Evolutionary conservation across 352 stramenopile species (phyloP).

Genomic region (Poterioochromonas sp.): DNA sequence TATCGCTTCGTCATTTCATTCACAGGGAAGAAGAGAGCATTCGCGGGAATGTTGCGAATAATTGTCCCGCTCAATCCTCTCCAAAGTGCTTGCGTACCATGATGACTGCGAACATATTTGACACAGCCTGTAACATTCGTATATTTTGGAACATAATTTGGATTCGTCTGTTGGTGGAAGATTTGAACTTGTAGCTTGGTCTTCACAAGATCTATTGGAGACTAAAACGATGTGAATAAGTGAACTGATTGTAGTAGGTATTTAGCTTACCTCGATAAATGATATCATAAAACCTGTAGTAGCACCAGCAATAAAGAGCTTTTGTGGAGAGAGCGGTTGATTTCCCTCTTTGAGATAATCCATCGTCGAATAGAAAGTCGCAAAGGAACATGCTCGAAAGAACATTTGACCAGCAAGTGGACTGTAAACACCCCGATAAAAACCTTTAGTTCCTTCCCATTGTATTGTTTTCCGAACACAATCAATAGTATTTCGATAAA

Average conservation of each 20-base stretch:
- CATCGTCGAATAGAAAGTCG: neutral
- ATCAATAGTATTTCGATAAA: neutral
- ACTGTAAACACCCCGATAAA: neutral
- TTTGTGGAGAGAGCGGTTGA: neutral
- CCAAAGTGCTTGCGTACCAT: neutral
- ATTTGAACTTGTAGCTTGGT: slow-evolving; percentile 8
- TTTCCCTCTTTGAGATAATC: neutral
- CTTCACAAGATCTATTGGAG: slow-evolving; percentile 17
- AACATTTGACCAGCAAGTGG: slow-evolving; percentile 23
- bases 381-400: neutral
- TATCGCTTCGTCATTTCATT: neutral
- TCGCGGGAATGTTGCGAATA: neutral
- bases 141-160: neutral
- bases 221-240: neutral
- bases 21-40: neutral
- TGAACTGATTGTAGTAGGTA: neutral
- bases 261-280: neutral
- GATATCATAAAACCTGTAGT: neutral
- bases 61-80: neutral
- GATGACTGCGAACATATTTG: neutral
- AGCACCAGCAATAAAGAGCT: neutral
- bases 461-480: slow-evolving; percentile 20
- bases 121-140: neutral
- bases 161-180: neutral
- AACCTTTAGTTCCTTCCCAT: slow-evolving; percentile 17